Evolutionary conservation across 441 rosid species (phyloP), one percentile per base, ranked within the genome.

Genomic region (Gossypium schwendimanii): DNA sequence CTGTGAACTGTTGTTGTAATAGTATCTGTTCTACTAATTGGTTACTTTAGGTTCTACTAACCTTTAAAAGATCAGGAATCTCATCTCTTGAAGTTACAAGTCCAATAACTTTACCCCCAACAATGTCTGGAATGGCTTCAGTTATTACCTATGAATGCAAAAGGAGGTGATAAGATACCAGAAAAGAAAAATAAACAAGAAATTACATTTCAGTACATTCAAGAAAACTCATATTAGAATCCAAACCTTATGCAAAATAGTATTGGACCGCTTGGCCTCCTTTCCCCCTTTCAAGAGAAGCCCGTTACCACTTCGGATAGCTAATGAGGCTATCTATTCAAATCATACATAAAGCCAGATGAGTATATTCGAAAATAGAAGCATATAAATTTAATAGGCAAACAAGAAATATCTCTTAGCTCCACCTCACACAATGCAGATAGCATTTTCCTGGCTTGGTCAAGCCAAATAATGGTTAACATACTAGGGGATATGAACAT

Each of bases 31-130:
- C 50, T 61, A n/a, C 31, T 60, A 68, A 52, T 24, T 24, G 47
- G 20, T 21, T 66, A 28, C 57, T 62, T 78, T 65, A 76, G 67
- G 50, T 49, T 45, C 31, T 45, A 69, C 57, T 17, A 75, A 95
- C 98, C 97, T 90, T 90, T 57, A 95, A 97, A 79, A 93, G 85
- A 87, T 95, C 94, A 70, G 97, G 94, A 80, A 95, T 95, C 85
- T 95, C 99, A 12, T 93, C 99, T 77, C 99, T 88, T 41, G 98
- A 85, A 21, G 97, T 91, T 79, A 95, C 97, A 39, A 93, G 92
- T 80, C 97, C 98, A 78, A 95, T 93, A 67, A 95, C 94, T 76
- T 81, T 80, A 76, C 87, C 77, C 8, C 97, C 97, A 83, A 90
- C 87, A 58, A 81, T 81, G 39, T 90, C 81, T 36, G 98, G 97